Evolutionary conservation across 192 early-diverging fungal species (phyloP).

Genomic region (Physocladia obscura): DNA sequence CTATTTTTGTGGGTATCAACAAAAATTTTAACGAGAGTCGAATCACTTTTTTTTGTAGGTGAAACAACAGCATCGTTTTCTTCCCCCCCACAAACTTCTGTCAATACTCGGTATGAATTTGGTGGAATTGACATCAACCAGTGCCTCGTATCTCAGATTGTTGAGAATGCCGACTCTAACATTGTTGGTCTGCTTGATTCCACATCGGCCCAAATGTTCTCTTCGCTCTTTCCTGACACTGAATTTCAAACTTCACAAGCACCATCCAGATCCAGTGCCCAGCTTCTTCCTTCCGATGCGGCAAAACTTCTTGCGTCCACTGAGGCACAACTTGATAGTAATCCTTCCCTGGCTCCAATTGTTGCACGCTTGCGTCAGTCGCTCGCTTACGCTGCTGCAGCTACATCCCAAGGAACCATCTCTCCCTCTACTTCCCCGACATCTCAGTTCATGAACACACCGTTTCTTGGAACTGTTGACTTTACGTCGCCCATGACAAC

Average conservation of each 20-base stretch:
- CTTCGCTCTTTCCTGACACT: constrained; percentile 13
- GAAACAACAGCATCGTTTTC: background rate
- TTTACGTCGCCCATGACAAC: background rate
- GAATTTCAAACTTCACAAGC: background rate
- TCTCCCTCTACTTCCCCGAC: background rate
- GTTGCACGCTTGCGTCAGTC: constrained; percentile 28
- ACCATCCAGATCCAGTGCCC: background rate
- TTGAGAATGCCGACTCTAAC: background rate
- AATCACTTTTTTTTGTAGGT: background rate
- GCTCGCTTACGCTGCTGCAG: background rate
- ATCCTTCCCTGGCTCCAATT: constrained; percentile 29
- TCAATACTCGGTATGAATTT: background rate
- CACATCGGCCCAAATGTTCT: background rate
- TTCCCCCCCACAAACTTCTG: background rate
- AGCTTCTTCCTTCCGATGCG: background rate
- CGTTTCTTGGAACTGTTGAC: constrained; percentile 5
- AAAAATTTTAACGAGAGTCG: background rate
- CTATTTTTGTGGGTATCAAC: background rate
- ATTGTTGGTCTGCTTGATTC: constrained; percentile 9
- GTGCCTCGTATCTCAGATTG: constrained; percentile 4
- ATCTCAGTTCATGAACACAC: background rate
- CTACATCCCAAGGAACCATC: background rate
- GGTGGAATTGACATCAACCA: background rate
- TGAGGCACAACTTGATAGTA: background rate
- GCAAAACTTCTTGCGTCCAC: constrained; percentile 6